Percentiles rank a stretch among this genome's conserved stretches.
Evolutionary conservation across 148 eudicot species (phyloP).

Genomic region (Gaultheria prostrata): DNA sequence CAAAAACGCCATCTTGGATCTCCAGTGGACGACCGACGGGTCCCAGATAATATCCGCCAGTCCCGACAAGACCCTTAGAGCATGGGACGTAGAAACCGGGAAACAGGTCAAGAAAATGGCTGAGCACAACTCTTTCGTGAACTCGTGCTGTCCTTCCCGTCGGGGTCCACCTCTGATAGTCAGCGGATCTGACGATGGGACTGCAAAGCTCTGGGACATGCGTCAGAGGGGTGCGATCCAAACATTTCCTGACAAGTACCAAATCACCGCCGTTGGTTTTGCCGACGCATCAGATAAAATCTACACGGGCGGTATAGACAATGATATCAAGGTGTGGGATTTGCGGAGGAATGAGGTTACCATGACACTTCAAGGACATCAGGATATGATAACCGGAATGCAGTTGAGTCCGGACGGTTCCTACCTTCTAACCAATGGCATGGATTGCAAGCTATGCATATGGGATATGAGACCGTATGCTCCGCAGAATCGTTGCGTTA

Average conservation of each 20-base stretch:
- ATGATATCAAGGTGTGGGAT: slow-evolving; percentile 93
- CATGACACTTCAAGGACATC: slow-evolving; percentile 91
- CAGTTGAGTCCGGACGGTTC: slow-evolving; percentile 94
- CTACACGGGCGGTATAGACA: slow-evolving; percentile 84
- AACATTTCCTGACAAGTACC: slow-evolving; percentile 93
- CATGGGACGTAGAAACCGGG: slow-evolving; percentile 97
- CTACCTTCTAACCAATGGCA: slow-evolving; percentile 85
- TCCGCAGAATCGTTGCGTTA: slow-evolving; percentile 91
- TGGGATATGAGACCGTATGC: slow-evolving; percentile 99
- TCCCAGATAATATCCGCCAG: slow-evolving; percentile 84
- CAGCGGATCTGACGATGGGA: slow-evolving; percentile 96
- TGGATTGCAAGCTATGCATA: slow-evolving; percentile 83
- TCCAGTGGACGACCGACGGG: slow-evolving; percentile 94
- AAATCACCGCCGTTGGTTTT: slow-evolving; percentile 88
- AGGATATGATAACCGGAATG: slow-evolving; percentile 92
- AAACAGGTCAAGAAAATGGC: slow-evolving; percentile 93
- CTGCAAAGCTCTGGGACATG: slow-evolving; percentile 98
- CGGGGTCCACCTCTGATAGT: slow-evolving; percentile 94
- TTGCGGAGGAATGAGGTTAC: slow-evolving; percentile 84
- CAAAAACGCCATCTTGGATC: slow-evolving; percentile 92
- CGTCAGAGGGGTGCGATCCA: slow-evolving; percentile 95
- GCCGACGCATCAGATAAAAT: slow-evolving; percentile 96
- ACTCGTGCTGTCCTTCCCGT: slow-evolving; percentile 85
- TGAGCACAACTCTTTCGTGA: slow-evolving; percentile 80
- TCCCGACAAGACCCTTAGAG: slow-evolving; percentile 86